Percentiles rank a stretch among this genome's conserved stretches.
phyloP scores from a whole-genome alignment of 352 stramenopile species.

The Pythium brachiatum region DNA sequence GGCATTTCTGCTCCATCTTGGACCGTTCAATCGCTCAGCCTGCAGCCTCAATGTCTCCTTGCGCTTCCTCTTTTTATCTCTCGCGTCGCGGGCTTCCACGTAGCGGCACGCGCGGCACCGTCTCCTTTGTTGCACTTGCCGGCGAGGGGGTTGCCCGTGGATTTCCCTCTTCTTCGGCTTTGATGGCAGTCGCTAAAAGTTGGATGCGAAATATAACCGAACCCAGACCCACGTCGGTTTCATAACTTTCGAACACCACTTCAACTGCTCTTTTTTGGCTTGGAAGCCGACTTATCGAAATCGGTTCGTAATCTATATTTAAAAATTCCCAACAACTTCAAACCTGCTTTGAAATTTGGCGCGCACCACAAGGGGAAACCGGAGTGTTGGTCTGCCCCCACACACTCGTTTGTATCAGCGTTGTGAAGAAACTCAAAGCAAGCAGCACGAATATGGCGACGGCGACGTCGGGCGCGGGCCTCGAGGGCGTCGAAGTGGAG shows the following conservation, averaged over 20 bases:
- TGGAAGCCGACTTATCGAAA: neutral
- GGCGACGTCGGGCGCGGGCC: neutral
- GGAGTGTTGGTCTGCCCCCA: constrained; percentile 23
- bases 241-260: constrained; percentile 4
- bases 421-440: neutral
- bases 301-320: constrained; percentile 20
- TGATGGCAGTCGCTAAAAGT: constrained; percentile 8
- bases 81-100: neutral
- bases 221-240: neutral
- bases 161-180: constrained; percentile 10
- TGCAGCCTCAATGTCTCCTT: neutral
- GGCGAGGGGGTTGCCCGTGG: constrained; percentile 10
- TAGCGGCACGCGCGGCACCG: neutral
- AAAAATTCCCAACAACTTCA: constrained; percentile 32
- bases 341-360: constrained; percentile 22
- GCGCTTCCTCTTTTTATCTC: neutral
- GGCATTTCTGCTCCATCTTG: constrained; percentile 75
- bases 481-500: constrained; percentile 8
- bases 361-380: constrained; percentile 8
- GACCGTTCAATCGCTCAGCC: neutral
- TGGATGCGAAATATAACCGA: constrained; percentile 20
- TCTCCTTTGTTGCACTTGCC: constrained; percentile 13
- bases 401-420: neutral
- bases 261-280: neutral
- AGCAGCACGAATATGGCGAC: constrained; percentile 1